Percentiles rank a stretch among this genome's conserved stretches.
Conservation (phyloP, 1,284 basidiomycete species). For the Cryptococcus sp. region DNA sequence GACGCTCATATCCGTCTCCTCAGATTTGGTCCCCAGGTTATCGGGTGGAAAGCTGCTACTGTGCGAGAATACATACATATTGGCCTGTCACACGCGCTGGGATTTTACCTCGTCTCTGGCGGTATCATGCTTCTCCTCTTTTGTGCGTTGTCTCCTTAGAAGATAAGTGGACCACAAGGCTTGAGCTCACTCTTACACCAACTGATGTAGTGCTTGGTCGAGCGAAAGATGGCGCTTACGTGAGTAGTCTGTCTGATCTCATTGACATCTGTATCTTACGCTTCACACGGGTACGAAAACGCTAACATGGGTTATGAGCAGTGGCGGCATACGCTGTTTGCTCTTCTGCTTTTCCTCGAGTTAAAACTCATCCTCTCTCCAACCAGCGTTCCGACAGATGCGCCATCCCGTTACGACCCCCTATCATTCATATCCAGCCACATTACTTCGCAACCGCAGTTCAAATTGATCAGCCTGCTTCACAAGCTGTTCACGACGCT, state of each 20-base stretch:
- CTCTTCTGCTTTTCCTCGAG: constrained; percentile 60
- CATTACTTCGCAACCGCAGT: constrained; percentile 22
- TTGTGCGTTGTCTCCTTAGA: constrained; percentile 11
- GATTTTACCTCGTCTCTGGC: constrained; percentile 70
- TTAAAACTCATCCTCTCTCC: constrained; percentile 37
- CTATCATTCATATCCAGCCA: constrained; percentile 4
- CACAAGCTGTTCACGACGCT: constrained; percentile 36
- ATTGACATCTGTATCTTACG: not conserved
- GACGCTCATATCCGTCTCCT: not conserved
- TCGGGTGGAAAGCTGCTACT: constrained; percentile 60
- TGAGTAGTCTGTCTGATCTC: constrained; percentile 53
- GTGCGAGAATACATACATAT: constrained; percentile 65
- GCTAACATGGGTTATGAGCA: constrained; percentile 33
- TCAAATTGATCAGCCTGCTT: constrained; percentile 32
- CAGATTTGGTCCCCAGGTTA: constrained; percentile 73
- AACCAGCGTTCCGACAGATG: constrained; percentile 7
- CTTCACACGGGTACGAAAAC: too few species aligned
- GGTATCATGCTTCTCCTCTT: constrained; percentile 60
- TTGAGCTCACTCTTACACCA: constrained; percentile 2
- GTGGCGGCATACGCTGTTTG: constrained; percentile 75
- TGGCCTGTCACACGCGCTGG: constrained; percentile 66
- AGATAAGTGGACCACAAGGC: not conserved
- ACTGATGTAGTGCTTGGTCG: constrained; percentile 63
- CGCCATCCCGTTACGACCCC: constrained; percentile 8
- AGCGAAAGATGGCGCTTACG: constrained; percentile 64